Evolutionary conservation across 129 eudicot genomes (phyloP).

Genomic region (Rutidosis leptorrhynchoides): DNA sequence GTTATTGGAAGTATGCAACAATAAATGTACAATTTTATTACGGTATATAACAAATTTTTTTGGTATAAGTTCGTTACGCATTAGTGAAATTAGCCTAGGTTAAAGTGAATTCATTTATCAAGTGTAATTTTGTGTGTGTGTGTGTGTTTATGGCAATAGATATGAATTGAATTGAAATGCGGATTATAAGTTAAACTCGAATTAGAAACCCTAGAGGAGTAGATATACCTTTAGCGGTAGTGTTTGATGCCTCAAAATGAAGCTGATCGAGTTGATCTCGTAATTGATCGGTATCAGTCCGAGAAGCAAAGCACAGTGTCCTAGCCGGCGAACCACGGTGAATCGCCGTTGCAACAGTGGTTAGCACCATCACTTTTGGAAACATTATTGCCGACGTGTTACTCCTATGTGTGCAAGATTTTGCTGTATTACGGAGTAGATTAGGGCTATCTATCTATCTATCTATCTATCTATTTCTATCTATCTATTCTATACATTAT

Average conservation of each 20-base stretch:
- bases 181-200: neutral
- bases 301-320: constrained; percentile 41
- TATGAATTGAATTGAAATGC: neutral
- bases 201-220: neutral
- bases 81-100: too few species aligned
- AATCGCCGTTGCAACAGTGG: constrained; percentile 15
- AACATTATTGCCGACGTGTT: constrained; percentile 25
- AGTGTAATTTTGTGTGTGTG: neutral
- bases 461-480: too few species aligned
- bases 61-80: too few species aligned
- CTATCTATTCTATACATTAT: too few species aligned
- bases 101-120: neutral
- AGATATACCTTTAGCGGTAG: constrained; percentile 21
- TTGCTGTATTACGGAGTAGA: too few species aligned
- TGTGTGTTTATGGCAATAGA: constrained; percentile 3
- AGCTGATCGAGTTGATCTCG: constrained; percentile 56
- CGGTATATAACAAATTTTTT: neutral
- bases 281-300: constrained; percentile 38
- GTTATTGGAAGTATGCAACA: too few species aligned
- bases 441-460: too few species aligned
- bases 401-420: too few species aligned
- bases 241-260: constrained; percentile 45
- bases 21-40: neutral
- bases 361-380: constrained; percentile 22
- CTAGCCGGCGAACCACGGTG: constrained; percentile 19